Conservation (phyloP, 768 basidiomycete genomes). For the Boletus sp. region DNA sequence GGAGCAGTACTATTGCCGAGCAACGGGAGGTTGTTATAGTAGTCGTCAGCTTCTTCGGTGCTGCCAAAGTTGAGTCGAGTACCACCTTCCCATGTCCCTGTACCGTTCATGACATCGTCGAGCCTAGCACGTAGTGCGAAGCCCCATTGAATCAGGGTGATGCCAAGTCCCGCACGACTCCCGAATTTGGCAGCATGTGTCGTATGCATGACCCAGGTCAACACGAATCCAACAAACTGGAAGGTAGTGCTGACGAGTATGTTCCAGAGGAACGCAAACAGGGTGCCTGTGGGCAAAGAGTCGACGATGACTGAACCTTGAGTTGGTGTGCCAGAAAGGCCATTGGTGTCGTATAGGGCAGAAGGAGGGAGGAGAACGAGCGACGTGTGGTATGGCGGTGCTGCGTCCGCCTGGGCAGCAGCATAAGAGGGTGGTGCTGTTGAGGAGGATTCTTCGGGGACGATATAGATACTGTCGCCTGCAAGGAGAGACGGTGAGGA, state of each 20-base stretch:
- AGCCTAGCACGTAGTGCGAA: conserved; percentile 66
- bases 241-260: conserved; percentile 92
- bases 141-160: conserved; percentile 95
- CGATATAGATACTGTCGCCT: conserved; percentile 73
- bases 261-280: conserved; percentile 92
- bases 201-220: conserved; percentile 92
- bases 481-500: conserved; percentile 3
- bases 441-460: conserved; percentile 80
- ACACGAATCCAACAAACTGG: conserved; percentile 92
- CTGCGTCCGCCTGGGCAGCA: conserved; percentile 89
- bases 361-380: conserved; percentile 82
- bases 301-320: conserved; percentile 87
- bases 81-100: conserved; percentile 30
- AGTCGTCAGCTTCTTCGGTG: conserved; percentile 46
- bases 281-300: conserved; percentile 73
- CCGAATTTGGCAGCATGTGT: conserved; percentile 93
- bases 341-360: conserved; percentile 34
- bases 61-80: conserved; percentile 42
- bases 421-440: conserved; percentile 93
- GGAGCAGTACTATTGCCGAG: conserved; percentile 29
- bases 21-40: conserved; percentile 32
- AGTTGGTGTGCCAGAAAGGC: conserved; percentile 38
- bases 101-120: conserved; percentile 39
- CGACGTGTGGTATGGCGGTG: conserved; percentile 97
- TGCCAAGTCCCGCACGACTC: conserved; percentile 91